Evolutionary conservation across 2,329 filamentous ascomycete genomes (phyloP), one percentile per base, ranked within the genome.

Genomic region (Aurifilum marmelostoma): DNA sequence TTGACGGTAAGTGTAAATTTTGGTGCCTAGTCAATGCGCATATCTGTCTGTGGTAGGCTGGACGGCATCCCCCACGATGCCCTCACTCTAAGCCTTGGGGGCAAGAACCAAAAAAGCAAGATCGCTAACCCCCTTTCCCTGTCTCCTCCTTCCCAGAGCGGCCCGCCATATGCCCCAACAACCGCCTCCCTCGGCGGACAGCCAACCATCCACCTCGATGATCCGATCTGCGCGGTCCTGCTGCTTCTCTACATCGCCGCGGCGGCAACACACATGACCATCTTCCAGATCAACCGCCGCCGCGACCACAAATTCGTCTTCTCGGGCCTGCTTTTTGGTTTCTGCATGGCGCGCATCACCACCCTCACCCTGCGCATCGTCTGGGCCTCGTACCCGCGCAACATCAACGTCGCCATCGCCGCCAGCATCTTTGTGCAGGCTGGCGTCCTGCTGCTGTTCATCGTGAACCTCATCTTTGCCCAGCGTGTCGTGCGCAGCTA

Each of bases 401-500:
- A 81, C 73, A 69, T 79, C 65, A 73, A 76, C 67, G 73, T 88
- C 67, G 83, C 81, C 74, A 84, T 89, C 70, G 88, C 90, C 9
- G 87, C 91, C 3, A 83, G 84, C 72, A 86, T 96, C 75, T 89
- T 96, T 74, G 87, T 92, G 68, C 87, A 89, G 59, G 89, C 91
- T 0, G 93, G 92, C 56, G 88, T 94, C 21, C 77, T 97, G 43
- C 79, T 97, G 9, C 81, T 97, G 34, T 95, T 92, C 78, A 80
- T 95, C 74, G 82, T 93, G 79, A 96, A 97, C 80, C 80, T 97
- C 56, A 81, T 96, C 75, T 92, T 94, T 76, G 80, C 90, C 0
- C 92, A 93, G 79, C 89, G 93, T 60, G 84, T 97, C 34, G 79
- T 96, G 24, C 87, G 93, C 66, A 91, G 91, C 5, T 87, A 88